A percentile compares a stretch with the other conserved stretches of the same genome.
phyloP scores from a whole-genome alignment of 2,329 filamentous ascomycete genomes.

The Hymenotorrendiella dingleyae region DNA sequence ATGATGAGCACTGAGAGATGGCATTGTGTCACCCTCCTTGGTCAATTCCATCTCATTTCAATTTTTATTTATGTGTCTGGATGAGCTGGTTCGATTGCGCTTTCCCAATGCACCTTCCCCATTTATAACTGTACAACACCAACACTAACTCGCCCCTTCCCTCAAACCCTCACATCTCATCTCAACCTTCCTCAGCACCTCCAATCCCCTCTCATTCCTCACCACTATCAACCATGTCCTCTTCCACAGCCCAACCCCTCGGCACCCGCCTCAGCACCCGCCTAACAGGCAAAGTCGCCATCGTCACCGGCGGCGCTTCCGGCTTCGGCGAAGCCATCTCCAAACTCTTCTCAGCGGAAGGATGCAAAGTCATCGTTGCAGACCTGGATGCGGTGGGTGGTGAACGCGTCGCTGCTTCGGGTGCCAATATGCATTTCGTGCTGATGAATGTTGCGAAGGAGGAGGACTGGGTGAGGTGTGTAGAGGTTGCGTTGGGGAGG shows the following conservation, averaged over 20 bases:
- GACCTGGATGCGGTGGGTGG: slow-evolving; percentile 53
- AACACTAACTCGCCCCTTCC: neutral
- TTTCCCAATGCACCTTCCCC: too few species aligned
- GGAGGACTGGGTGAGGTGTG: slow-evolving; percentile 46
- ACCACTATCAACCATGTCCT: neutral
- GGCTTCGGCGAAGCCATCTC: slow-evolving; percentile 61
- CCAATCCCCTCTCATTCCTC: neutral
- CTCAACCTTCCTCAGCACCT: neutral
- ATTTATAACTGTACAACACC: too few species aligned
- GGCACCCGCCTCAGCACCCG: slow-evolving; percentile 24
- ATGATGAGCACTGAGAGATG: too few species aligned
- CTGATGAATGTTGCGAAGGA: slow-evolving; percentile 45
- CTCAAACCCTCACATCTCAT: neutral
- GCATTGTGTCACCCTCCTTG: too few species aligned
- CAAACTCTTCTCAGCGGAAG: slow-evolving; percentile 52
- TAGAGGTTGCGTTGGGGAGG: slow-evolving; percentile 39
- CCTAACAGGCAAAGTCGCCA: slow-evolving; percentile 48
- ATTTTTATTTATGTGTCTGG: too few species aligned
- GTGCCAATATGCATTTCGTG: slow-evolving; percentile 33
- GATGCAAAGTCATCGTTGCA: slow-evolving; percentile 54
- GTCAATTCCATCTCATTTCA: too few species aligned
- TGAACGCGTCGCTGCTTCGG: slow-evolving; percentile 37
- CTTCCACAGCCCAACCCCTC: neutral
- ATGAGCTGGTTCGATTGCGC: too few species aligned
- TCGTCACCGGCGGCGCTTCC: slow-evolving; percentile 54